Conservation (phyloP, 2,329 filamentous ascomycete genomes). For the Talaromyces sp. region DNA sequence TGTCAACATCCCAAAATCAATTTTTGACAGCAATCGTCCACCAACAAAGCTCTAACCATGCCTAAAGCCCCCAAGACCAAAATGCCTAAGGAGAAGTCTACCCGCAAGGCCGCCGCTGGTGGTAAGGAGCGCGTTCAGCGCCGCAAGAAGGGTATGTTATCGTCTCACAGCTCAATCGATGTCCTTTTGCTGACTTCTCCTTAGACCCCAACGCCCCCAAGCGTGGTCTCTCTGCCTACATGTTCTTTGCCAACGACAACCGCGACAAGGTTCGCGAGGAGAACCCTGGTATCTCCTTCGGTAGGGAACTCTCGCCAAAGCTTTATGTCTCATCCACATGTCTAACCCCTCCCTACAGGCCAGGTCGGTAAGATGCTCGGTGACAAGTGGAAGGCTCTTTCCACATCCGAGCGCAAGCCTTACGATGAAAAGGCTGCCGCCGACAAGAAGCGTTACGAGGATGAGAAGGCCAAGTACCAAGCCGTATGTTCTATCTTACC, state of each 20-base stretch:
- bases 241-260: constrained; percentile 99
- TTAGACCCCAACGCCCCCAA: constrained; percentile 96
- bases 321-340: background rate
- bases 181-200: constrained; percentile 17
- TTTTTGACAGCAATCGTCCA: background rate
- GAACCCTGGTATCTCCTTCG: constrained; percentile 97
- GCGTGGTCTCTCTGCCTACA: constrained; percentile 98
- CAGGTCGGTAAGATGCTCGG: constrained; percentile 98
- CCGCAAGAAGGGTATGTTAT: constrained; percentile 70
- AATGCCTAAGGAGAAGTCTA: constrained; percentile 71
- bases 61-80: constrained; percentile 30
- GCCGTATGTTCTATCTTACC: constrained; percentile 56
- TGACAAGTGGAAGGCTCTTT: constrained; percentile 97
- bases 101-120: constrained; percentile 55
- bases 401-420: constrained; percentile 86
- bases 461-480: constrained; percentile 93
- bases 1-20: background rate
- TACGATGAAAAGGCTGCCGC: constrained; percentile 96
- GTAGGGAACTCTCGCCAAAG: constrained; percentile 48
- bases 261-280: constrained; percentile 97
- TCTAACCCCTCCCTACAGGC: constrained; percentile 53
- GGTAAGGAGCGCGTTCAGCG: constrained; percentile 62
- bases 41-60: background rate
- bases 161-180: background rate
- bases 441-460: constrained; percentile 99